Percentiles rank a stretch among this genome's conserved stretches.
Evolutionary conservation across 2,329 filamentous ascomycete genomes (phyloP).

Genomic region (Trematosphaeria pertusa): DNA sequence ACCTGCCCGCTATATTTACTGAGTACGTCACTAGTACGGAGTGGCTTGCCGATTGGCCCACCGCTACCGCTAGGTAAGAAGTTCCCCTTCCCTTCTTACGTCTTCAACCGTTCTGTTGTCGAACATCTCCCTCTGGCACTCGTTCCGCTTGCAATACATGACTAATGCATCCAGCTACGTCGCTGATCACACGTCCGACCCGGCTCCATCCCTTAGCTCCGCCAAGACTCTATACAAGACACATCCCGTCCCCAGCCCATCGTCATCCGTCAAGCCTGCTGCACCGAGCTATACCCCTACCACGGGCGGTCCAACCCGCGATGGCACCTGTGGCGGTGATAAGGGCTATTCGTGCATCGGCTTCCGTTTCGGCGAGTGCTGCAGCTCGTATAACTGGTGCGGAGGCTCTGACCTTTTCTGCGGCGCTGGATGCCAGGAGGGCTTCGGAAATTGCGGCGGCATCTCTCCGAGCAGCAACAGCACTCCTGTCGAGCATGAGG

Average conservation of each 20-base stretch:
- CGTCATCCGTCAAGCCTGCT: background rate
- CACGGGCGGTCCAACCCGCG: background rate
- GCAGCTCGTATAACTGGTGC: conserved; percentile 15
- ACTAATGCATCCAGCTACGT: background rate
- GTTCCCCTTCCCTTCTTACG: too few species aligned
- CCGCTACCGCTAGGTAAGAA: too few species aligned
- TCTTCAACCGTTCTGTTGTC: too few species aligned
- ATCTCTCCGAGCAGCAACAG: background rate
- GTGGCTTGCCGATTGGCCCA: too few species aligned
- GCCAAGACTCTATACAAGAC: background rate
- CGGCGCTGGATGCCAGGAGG: conserved; percentile 9
- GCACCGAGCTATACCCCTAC: background rate
- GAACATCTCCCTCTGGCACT: too few species aligned
- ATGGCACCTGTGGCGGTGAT: conserved; percentile 3
- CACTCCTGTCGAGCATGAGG: background rate
- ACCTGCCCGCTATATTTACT: too few species aligned
- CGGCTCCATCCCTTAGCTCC: background rate
- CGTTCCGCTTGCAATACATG: background rate
- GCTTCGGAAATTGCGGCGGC: conserved; percentile 12
- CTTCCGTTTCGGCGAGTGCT: conserved; percentile 25
- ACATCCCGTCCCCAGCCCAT: background rate
- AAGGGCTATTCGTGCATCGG: conserved; percentile 20
- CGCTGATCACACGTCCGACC: background rate
- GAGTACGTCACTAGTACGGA: too few species aligned
- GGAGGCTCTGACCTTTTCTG: conserved; percentile 6